Base-by-base conservation (phyloP, 23 red algal genomes). In the Rhodosorus marinus region DNA sequence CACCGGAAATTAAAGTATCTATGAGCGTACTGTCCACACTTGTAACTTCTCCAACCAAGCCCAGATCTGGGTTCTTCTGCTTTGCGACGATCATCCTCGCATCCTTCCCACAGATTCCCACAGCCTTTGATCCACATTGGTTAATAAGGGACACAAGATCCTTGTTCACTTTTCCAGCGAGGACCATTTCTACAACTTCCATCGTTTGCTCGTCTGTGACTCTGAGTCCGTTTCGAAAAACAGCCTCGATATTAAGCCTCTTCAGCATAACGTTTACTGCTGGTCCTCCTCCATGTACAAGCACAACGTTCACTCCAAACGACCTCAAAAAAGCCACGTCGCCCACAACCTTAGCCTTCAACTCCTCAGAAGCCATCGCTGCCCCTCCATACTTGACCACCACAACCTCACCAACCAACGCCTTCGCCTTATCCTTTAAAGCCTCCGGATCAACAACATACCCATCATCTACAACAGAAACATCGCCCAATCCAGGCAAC, bases 11-110 rank as follows among this genome's bases (percentile, higher is more conserved):
- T 43, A 43, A 17, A 11, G 17, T 17, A 17, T 43, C 17, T 17
- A 43, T 11, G 11, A 43, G 38, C 11, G 38, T 17, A 11, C 11
- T 11, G 38, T 43, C 17, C 11, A 43, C 38, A 11, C 38, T 17
- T 43, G 38, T 43, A 11, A 43, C 38, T 43, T 43, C 38, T 43
- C 38, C 38, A 43, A 43, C 38, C 11, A 43, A 43, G 38, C 38
- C 38, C 38, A 43, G 38, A 11, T 43, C 38, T 11, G 38, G 11
- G 38, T 43, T 43, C 17, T 43, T 43, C 17, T 11, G 38, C 38
- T 43, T 43, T 11, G 38, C 38, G 38, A 11, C 17, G 38, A 43
- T 43, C 38, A 43, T 11, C 11, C 11, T 11, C 11, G 11, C 38
- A 17, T 43, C 38, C 38, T 43, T 43, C 11, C 38, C 38, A 17